Percentiles rank a stretch among this genome's conserved stretches.
Evolutionary conservation across 2,329 filamentous ascomycete genomes (phyloP).

Genomic region (Phialophora tarda): DNA sequence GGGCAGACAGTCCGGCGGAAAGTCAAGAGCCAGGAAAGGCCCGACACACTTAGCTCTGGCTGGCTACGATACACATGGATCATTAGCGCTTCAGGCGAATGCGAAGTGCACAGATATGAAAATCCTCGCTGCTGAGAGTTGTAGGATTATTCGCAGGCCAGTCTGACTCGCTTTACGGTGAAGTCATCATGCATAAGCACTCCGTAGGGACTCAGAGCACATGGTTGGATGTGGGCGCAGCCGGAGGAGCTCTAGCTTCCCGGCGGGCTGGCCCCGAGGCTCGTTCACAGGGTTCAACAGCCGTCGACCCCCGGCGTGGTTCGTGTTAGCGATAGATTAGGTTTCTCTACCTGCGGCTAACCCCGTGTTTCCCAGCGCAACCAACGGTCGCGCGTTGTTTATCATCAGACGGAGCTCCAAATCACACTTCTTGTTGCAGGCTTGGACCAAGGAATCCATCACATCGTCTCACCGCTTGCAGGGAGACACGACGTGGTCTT

Average conservation of each 20-base stretch:
- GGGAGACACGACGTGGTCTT: constrained; percentile 23
- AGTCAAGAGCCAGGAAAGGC: too few relatives aligned
- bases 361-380: constrained; percentile 32
- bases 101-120: background rate
- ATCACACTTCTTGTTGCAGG: constrained; percentile 15
- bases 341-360: background rate
- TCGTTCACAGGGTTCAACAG: constrained; percentile 4
- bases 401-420: constrained; percentile 18
- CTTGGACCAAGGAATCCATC: constrained; percentile 21
- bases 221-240: constrained; percentile 4
- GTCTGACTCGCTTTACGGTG: background rate
- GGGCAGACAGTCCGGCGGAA: too few relatives aligned
- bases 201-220: background rate
- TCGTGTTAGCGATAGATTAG: constrained; percentile 14
- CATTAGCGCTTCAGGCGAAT: too few relatives aligned
- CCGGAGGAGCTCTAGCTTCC: constrained; percentile 13
- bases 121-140: background rate
- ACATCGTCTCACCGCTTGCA: constrained; percentile 31
- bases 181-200: background rate
- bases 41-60: too few relatives aligned
- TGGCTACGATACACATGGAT: too few relatives aligned
- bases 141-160: background rate
- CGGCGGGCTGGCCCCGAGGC: background rate
- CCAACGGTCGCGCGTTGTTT: constrained; percentile 33
- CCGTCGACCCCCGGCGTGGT: constrained; percentile 10